Evolutionary conservation across 2,329 filamentous ascomycete species (phyloP).

Genomic region (Teratosphaeria viscida): DNA sequence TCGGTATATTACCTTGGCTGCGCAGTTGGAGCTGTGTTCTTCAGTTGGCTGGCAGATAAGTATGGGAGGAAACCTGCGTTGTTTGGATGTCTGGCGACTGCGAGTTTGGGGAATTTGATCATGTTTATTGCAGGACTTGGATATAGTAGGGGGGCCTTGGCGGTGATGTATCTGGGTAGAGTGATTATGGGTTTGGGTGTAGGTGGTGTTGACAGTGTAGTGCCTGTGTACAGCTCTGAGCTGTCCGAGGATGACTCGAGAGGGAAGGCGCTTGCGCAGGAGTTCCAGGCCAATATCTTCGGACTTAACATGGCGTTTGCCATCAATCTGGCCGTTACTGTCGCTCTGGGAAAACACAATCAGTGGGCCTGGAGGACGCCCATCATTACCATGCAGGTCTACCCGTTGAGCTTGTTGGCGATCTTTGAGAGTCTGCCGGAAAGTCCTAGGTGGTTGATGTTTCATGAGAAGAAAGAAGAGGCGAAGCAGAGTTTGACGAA

Average conservation of each 20-base stretch:
- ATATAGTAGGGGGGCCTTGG: constrained; percentile 31
- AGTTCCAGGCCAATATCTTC: constrained; percentile 56
- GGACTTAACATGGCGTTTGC: constrained; percentile 51
- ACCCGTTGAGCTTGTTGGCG: constrained; percentile 44
- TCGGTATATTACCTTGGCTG: constrained; percentile 55
- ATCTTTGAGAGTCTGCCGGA: constrained; percentile 47
- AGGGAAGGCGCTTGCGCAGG: constrained; percentile 49
- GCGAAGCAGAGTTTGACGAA: constrained; percentile 39
- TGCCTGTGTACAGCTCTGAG: constrained; percentile 51
- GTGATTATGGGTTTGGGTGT: constrained; percentile 48
- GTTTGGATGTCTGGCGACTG: constrained; percentile 44
- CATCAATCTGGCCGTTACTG: constrained; percentile 47
- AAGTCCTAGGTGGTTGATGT: constrained; percentile 48
- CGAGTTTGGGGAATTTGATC: constrained; percentile 46
- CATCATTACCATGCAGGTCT: constrained; percentile 52
- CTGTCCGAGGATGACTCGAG: constrained; percentile 46
- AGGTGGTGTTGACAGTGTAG: constrained; percentile 51
- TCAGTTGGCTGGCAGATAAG: constrained; percentile 45
- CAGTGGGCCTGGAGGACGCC: constrained; percentile 54
- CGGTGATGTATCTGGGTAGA: constrained; percentile 41
- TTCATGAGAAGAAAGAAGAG: constrained; percentile 39
- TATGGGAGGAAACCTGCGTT: constrained; percentile 47
- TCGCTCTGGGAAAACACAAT: constrained; percentile 42
- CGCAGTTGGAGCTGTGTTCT: constrained; percentile 45
- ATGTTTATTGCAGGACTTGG: constrained; percentile 50